Percentiles rank a stretch among this genome's conserved stretches.
Conservation (phyloP, 2,329 filamentous ascomycete genomes). For the Macroventuria anomochaeta region DNA sequence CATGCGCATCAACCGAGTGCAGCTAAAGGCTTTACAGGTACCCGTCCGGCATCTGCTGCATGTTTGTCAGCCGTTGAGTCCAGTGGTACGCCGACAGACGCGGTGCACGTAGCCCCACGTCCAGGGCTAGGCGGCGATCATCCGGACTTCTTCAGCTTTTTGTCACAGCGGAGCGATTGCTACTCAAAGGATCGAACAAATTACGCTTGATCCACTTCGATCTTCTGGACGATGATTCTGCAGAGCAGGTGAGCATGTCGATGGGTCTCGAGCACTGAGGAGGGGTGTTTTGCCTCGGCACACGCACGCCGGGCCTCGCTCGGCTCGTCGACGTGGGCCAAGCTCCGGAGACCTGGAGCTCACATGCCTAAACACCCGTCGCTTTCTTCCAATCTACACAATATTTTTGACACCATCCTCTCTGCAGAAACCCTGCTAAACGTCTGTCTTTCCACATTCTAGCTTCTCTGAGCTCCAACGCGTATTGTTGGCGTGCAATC, state of each 20-base stretch:
- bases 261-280: constrained; percentile 7
- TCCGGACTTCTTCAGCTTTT: background rate
- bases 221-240: background rate
- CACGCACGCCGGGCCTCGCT: constrained; percentile 28
- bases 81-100: background rate
- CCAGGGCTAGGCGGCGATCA: constrained; percentile 6
- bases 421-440: background rate
- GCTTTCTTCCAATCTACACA: constrained; percentile 19
- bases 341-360: constrained; percentile 39
- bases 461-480: constrained; percentile 5
- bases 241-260: constrained; percentile 4
- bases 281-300: constrained; percentile 31
- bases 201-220: background rate
- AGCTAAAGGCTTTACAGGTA: constrained; percentile 3
- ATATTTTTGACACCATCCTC: constrained; percentile 10
- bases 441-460: background rate
- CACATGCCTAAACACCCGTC: constrained; percentile 33
- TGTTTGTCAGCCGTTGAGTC: background rate
- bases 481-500: constrained; percentile 13
- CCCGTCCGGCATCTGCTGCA: constrained; percentile 1
- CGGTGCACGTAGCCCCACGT: constrained; percentile 1
- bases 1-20: background rate
- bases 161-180: background rate
- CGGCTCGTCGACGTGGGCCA: constrained; percentile 32
- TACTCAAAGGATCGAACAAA: background rate